Percentiles rank a stretch among this genome's conserved stretches.
Evolutionary conservation across 805 yeast genomes (phyloP).

Genomic region (Saccharomycopsis fibuligera): DNA sequence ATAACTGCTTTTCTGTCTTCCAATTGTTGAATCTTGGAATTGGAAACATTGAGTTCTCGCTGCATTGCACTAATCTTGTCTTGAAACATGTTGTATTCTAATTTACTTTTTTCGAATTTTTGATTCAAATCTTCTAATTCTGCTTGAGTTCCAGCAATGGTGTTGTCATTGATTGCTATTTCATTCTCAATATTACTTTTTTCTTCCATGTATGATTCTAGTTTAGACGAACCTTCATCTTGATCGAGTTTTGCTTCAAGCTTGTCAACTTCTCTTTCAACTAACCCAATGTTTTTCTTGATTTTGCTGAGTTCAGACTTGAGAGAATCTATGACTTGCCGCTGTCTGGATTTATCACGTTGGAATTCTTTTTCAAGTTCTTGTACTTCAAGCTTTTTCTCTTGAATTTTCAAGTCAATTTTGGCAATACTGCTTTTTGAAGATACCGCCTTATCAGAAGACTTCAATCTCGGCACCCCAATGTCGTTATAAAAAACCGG

Average conservation of each 20-base stretch:
- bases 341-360: too few species aligned
- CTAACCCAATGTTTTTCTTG: not conserved
- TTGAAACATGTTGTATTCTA: conserved; percentile 22
- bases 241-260: conserved; percentile 8
- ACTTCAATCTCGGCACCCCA: conserved; percentile 19
- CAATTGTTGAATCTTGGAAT: conserved; percentile 18
- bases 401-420: conserved; percentile 1
- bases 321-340: too few species aligned
- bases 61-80: conserved; percentile 23
- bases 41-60: conserved; percentile 13
- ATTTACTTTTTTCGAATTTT: conserved; percentile 19
- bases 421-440: conserved; percentile 1
- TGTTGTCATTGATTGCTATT: conserved; percentile 18
- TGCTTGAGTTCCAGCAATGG: conserved; percentile 5
- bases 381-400: conserved; percentile 3
- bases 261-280: conserved; percentile 3
- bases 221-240: conserved; percentile 22
- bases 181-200: conserved; percentile 16
- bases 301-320: not conserved
- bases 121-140: conserved; percentile 7
- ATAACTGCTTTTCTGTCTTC: not conserved
- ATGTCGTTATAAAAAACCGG: conserved; percentile 40
- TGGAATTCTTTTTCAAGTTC: not conserved
- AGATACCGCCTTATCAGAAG: not conserved
- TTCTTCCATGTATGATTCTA: conserved; percentile 22